Evolutionary conservation across 768 basidiomycete genomes (phyloP), one percentile per base, ranked within the genome.

Genomic region (Bullera alba): DNA sequence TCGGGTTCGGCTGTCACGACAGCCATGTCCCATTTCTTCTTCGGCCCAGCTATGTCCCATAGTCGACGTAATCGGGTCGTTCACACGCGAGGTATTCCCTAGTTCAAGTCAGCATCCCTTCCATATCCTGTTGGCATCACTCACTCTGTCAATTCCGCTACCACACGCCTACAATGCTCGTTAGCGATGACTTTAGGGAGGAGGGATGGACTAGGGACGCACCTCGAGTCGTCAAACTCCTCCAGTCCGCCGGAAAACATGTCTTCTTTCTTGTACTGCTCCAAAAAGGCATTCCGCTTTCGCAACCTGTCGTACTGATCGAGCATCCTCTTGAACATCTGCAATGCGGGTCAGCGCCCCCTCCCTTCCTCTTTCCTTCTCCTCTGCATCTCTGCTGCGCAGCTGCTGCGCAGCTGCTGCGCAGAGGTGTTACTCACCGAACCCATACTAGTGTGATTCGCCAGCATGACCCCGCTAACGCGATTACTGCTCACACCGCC

Each of bases 201-300:
- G n/a, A n/a, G n/a, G n/a, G 21, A 8, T 19, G 12, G 14, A 8
- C 38, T 8, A 8, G 12, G 8, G 10, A 57, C 79, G 52, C 63
- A 88, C 90, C 88, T 81, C n/a, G 95, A 86, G 74, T 95, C 90
- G 63, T 97, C 92, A 71, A 99, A 97, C 74, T 97, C 92, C 57
- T 92, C 89, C 57, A 97, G 71, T 1, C 84, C 84, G 69, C 92
- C 85, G 69, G 86, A 85, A 69, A 99, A 99, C 78, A 93, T 84
- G 67, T 85, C 85, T 73, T 96, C 91, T 69, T 89, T 90, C 77
- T 93, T 95, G 77, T 97, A 99, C 69, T 92, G 88, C 49, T 96
- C 91, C 74, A 99, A 72, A 73, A 93, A 97, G 2, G 95, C 95
- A 64, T 93, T 93, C 41, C 88, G 79, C 73, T 83, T 86, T 50